phyloP scores from a whole-genome alignment of 176 grass and related monocot species.

The Eragrostis curvula region DNA sequence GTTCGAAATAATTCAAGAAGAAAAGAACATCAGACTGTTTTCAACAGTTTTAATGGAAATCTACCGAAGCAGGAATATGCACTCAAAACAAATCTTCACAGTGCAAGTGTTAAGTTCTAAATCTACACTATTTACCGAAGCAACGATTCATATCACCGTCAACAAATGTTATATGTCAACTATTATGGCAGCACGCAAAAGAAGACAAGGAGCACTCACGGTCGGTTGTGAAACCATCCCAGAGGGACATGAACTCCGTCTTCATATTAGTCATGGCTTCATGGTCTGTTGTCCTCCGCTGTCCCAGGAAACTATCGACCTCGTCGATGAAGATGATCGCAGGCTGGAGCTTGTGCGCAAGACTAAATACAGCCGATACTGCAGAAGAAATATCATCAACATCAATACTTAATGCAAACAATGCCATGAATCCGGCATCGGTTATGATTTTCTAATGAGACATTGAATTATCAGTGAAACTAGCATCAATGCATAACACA shows the following conservation, averaged over 20 bases:
- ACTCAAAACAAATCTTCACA: neutral
- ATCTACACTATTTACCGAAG: neutral
- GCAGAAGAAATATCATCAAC: conserved; percentile 27
- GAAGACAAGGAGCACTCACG: conserved; percentile 53
- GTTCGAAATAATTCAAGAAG: neutral
- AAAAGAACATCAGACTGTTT: neutral
- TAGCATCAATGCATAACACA: neutral
- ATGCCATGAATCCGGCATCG: neutral
- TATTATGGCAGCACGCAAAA: neutral
- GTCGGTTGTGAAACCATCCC: conserved; percentile 98
- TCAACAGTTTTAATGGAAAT: neutral
- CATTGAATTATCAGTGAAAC: neutral
- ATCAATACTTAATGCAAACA: neutral
- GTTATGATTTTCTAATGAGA: neutral
- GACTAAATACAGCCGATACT: conserved; percentile 92
- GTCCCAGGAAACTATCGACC: conserved; percentile 96
- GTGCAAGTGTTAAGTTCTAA: neutral
- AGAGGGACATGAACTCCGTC: conserved; percentile 99
- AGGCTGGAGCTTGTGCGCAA: conserved; percentile 91
- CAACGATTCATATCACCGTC: neutral
- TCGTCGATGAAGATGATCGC: conserved; percentile 99
- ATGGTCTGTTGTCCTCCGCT: conserved; percentile 78
- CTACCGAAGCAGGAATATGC: neutral
- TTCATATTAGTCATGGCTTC: conserved; percentile 99
- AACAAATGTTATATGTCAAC: neutral